phyloP scores from a whole-genome alignment of 2,329 filamentous ascomycete genomes.

The Cladophialophora carrionii region DNA sequence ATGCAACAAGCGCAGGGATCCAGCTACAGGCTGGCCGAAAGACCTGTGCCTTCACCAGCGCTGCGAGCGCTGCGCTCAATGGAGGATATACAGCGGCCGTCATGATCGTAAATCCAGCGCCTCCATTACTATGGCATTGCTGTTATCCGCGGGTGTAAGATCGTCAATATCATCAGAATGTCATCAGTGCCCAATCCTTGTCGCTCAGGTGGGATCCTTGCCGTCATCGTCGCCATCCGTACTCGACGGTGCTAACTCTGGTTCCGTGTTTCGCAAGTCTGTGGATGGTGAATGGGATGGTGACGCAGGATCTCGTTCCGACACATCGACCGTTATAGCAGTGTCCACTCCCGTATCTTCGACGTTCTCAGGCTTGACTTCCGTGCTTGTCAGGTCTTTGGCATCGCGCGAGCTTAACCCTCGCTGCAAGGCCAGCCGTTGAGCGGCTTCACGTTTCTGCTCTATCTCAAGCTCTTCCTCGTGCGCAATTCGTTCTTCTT shows the following conservation, averaged over 20 bases:
- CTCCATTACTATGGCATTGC: not conserved
- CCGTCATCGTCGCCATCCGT: conserved; percentile 2
- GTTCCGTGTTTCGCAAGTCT: not conserved
- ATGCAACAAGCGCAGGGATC: not conserved
- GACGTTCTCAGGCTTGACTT: conserved; percentile 17
- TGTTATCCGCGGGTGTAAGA: not conserved
- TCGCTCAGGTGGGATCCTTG: conserved; percentile 21
- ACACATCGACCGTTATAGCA: not conserved
- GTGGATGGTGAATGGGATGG: not conserved
- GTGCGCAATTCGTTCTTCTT: conserved; percentile 58
- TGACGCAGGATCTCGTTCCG: conserved; percentile 8
- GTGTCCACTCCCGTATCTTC: not conserved
- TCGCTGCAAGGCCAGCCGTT: conserved; percentile 57
- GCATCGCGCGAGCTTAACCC: conserved; percentile 44
- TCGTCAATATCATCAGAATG: not conserved
- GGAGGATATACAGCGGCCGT: not conserved
- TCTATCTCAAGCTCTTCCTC: conserved; percentile 62
- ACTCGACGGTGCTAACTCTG: not conserved
- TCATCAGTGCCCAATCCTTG: not conserved
- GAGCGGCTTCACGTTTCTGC: conserved; percentile 59
- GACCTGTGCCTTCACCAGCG: not conserved
- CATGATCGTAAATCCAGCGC: not conserved
- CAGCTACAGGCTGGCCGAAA: not conserved
- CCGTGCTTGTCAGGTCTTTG: conserved; percentile 5
- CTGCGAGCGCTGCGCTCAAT: not conserved